phyloP scores from a whole-genome alignment of 2,329 filamentous ascomycete genomes.

The Huntiella omanensis region DNA sequence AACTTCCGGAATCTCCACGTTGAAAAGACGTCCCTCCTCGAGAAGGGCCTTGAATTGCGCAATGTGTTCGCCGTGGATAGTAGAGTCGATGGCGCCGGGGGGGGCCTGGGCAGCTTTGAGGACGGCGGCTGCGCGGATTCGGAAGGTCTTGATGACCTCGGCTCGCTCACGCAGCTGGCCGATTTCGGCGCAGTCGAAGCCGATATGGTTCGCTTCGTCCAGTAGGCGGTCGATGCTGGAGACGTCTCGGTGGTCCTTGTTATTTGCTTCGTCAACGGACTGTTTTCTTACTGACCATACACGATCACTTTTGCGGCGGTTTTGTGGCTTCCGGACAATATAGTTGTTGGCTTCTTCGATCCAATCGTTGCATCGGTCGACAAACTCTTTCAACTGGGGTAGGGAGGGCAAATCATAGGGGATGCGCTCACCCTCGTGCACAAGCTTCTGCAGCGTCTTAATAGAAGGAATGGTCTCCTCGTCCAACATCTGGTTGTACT shows the following conservation, averaged over 20 bases:
- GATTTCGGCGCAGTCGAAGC: slow-evolving; percentile 89
- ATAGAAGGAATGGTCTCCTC: slow-evolving; percentile 71
- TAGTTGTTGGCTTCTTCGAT: slow-evolving; percentile 93
- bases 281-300: slow-evolving; percentile 57
- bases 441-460: slow-evolving; percentile 63
- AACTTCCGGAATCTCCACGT: slow-evolving; percentile 78
- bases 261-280: slow-evolving; percentile 57
- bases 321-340: slow-evolving; percentile 93
- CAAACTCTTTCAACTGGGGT: slow-evolving; percentile 66
- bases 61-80: slow-evolving; percentile 42
- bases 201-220: slow-evolving; percentile 63
- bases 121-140: slow-evolving; percentile 51
- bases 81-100: slow-evolving; percentile 1
- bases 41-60: slow-evolving; percentile 74
- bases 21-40: slow-evolving; percentile 77
- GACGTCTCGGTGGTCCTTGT: slow-evolving; percentile 73
- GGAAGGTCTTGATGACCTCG: slow-evolving; percentile 69
- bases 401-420: slow-evolving; percentile 75
- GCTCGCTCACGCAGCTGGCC: slow-evolving; percentile 67
- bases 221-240: slow-evolving; percentile 77
- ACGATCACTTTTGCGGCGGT: slow-evolving; percentile 86
- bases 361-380: slow-evolving; percentile 94
- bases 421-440: slow-evolving; percentile 91
- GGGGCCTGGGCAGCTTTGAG: slow-evolving; percentile 29
- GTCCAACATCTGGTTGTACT: slow-evolving; percentile 67